Evolutionary conservation across 257 asterid species (phyloP).

Genomic region (Fraxinus anomala): DNA sequence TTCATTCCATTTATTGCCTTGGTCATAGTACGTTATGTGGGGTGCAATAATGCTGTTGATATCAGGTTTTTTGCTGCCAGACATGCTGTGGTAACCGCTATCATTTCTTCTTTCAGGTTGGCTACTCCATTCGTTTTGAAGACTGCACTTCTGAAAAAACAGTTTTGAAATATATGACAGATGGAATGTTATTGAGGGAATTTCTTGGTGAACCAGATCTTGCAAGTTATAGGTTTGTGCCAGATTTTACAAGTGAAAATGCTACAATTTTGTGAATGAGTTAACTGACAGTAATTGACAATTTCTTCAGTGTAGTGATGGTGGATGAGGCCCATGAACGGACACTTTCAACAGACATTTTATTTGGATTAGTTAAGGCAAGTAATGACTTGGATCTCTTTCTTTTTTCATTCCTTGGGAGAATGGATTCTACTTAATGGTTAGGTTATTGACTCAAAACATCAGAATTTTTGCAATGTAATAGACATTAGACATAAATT

Average conservation of each 20-base stretch:
- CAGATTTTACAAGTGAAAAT: slow-evolving; percentile 15
- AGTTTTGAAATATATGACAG: slow-evolving; percentile 85
- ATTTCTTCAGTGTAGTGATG: slow-evolving; percentile 74
- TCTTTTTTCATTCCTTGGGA: background rate
- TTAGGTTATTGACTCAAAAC: background rate
- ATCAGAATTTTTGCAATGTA: background rate
- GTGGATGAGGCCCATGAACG: slow-evolving; percentile 99
- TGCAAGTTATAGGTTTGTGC: slow-evolving; percentile 71
- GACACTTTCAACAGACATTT: slow-evolving; percentile 83
- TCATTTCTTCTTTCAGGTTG: slow-evolving; percentile 50
- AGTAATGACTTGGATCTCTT: slow-evolving; percentile 4
- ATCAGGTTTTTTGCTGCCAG: slow-evolving; percentile 14
- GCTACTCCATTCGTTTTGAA: slow-evolving; percentile 92
- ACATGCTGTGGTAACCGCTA: slow-evolving; percentile 21
- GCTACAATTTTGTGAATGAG: slow-evolving; percentile 18
- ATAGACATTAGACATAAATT: background rate
- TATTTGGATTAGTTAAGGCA: slow-evolving; percentile 93
- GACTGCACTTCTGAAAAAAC: slow-evolving; percentile 93
- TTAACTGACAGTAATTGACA: slow-evolving; percentile 22
- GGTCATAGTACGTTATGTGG: slow-evolving; percentile 3
- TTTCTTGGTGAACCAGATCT: slow-evolving; percentile 96
- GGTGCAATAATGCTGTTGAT: slow-evolving; percentile 10
- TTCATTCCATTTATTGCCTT: background rate
- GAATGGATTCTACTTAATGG: background rate
- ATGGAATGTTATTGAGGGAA: slow-evolving; percentile 88